Evolutionary conservation across 805 yeast species (phyloP), one percentile per base, ranked within the genome.

Genomic region (Wickerhamiella siamensis): DNA sequence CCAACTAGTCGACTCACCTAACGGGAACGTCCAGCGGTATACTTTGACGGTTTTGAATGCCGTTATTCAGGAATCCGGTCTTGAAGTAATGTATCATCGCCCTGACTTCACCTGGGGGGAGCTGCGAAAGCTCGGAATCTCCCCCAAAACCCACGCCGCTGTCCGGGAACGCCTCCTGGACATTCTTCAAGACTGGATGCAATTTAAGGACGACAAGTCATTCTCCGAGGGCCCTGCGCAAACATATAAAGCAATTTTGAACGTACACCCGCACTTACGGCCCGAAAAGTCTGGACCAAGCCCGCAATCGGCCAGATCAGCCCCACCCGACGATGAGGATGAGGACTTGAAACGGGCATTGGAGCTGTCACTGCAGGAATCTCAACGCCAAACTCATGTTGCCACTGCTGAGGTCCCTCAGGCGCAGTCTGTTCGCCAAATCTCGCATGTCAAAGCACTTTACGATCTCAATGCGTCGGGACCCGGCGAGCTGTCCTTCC

Each of bases 401-500:
- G 17, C 44, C 12, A n/a, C n/a, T n/a, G 16, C 41, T 1, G 18
- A 8, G 2, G 33, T 34, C 6, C 33, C 38, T 29, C 29, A 19
- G 41, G 37, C 8, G 41, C 44, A 8, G 37, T 35, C 2, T 19
- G 16, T 8, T 15, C 17, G 16, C 41, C 44, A 12, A 9, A 18
- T n/a, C 5, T 12, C 16, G 12, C 72, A 77, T 47, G 97, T 88
- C 1, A 70, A 79, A 38, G 96, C 97, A 0, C 63, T 91, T 39
- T 91, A 83, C 54, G 95, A 86, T 56, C 67, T 87, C 31, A 65
- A 71, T 3, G 74, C 93, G 2, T 67, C 72, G 35, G 96, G 86
- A 53, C 79, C 79, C 2, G 95, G 87, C 47, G 96, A 91, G 50
- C 68, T 88, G 35, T 77, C 94, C 1, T 88, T 91, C 62, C 67